Evolutionary conservation across 139 green algal species (phyloP).

Genomic region (Bryopsis sp.): DNA sequence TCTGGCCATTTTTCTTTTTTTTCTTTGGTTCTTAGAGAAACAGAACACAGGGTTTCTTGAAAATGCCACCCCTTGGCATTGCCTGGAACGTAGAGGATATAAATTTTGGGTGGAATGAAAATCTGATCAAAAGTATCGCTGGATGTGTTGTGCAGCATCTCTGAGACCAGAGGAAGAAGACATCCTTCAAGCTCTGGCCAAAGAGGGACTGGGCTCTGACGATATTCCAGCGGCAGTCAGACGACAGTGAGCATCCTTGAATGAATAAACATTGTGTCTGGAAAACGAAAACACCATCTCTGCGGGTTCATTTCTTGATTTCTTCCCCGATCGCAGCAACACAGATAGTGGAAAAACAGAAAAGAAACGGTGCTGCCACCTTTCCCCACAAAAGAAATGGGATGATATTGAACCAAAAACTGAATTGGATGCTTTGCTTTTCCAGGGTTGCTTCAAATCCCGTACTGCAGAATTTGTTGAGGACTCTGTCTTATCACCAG

Average conservation of each 20-base stretch:
- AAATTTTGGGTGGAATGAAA: no score
- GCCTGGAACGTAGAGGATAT: no score
- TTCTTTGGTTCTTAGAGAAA: background rate
- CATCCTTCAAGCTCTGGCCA: background rate
- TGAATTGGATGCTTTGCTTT: background rate
- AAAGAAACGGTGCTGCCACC: no score
- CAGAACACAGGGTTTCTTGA: background rate
- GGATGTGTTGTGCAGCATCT: background rate
- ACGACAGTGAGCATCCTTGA: background rate
- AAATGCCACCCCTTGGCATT: background rate
- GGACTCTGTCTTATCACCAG: slow-evolving; percentile 60
- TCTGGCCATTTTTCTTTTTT: no score
- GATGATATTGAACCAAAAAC: no score
- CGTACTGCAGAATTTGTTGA: slow-evolving; percentile 61
- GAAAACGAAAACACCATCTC: no score
- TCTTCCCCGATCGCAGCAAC: no score
- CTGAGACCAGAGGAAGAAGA: slow-evolving; percentile 5
- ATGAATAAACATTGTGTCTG: no score
- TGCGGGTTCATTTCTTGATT: no score
- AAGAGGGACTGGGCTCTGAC: background rate
- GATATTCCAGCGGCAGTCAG: background rate
- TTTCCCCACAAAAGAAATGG: no score
- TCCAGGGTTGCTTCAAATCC: slow-evolving; percentile 41
- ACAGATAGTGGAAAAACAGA: no score
- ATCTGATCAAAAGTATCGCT: background rate